Conservation (phyloP, 352 stramenopile genomes). For the Hyaloperonospora arabidopsidis region DNA sequence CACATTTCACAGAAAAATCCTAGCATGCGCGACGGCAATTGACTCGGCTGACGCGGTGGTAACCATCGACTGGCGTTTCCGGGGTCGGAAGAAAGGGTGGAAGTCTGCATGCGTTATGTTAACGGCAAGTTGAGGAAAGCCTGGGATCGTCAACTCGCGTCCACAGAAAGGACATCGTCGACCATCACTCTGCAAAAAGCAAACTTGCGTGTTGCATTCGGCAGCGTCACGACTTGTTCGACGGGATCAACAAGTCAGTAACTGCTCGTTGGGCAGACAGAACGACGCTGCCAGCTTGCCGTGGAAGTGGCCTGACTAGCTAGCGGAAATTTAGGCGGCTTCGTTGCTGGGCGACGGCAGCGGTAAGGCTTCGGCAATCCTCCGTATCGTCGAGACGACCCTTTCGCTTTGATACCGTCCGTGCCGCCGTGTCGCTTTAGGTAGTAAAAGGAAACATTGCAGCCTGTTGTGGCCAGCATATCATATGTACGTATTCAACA, state of each 20-base stretch:
- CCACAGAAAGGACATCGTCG: constrained; percentile 22
- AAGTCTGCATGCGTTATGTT: constrained; percentile 22
- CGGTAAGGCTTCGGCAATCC: constrained; percentile 9
- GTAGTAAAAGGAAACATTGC: constrained; percentile 18
- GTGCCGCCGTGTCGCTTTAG: constrained; percentile 12
- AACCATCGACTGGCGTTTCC: constrained; percentile 23
- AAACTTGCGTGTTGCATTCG: constrained; percentile 13
- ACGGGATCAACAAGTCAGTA: constrained; percentile 13
- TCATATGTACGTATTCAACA: constrained; percentile 7
- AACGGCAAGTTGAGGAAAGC: constrained; percentile 34
- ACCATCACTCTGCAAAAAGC: constrained; percentile 28
- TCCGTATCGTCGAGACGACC: constrained; percentile 1
- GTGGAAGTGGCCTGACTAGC: constrained; percentile 11
- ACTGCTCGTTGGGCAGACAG: constrained; percentile 9
- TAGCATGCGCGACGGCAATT: constrained; percentile 18
- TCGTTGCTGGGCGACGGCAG: not conserved
- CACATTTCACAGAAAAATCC: constrained; percentile 34
- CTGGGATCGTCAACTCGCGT: constrained; percentile 27
- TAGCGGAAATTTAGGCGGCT: constrained; percentile 7
- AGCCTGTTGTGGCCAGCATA: not conserved
- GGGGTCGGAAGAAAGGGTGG: constrained; percentile 28
- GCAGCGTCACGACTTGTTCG: constrained; percentile 22
- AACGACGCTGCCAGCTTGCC: constrained; percentile 10
- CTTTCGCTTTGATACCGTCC: constrained; percentile 16
- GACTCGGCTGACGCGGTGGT: constrained; percentile 27